phyloP scores from a whole-genome alignment of 441 rosid genomes.

The Raphanus hybrid region DNA sequence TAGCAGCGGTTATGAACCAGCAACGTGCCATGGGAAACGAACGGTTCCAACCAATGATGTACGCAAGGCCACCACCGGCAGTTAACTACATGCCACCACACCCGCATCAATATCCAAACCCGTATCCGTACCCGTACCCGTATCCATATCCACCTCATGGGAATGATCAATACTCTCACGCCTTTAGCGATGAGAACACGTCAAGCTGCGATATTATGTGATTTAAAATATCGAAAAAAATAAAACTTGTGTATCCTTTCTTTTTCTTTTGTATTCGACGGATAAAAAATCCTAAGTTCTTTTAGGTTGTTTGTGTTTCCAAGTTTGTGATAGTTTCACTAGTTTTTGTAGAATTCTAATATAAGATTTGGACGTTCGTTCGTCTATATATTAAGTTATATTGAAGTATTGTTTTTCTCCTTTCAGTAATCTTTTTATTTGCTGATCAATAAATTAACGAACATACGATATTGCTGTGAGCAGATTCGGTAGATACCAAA shows the following conservation, averaged over 20 bases:
- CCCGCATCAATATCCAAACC: slow-evolving; percentile 52
- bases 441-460: background rate
- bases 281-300: slow-evolving; percentile 40
- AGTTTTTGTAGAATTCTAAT: slow-evolving; percentile 25
- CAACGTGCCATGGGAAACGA: slow-evolving; percentile 78
- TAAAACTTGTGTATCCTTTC: slow-evolving; percentile 38
- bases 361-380: slow-evolving; percentile 6
- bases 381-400: slow-evolving; percentile 1
- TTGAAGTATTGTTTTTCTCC: background rate
- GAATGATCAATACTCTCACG: slow-evolving; percentile 59
- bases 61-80: slow-evolving; percentile 85
- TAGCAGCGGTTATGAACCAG: slow-evolving; percentile 86
- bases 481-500: slow-evolving; percentile 24
- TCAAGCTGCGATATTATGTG: slow-evolving; percentile 89
- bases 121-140: slow-evolving; percentile 41
- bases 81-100: slow-evolving; percentile 76
- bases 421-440: background rate
- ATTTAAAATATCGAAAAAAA: background rate
- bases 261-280: background rate
- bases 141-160: slow-evolving; percentile 46
- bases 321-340: slow-evolving; percentile 29
- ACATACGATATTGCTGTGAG: slow-evolving; percentile 3
- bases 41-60: slow-evolving; percentile 94
- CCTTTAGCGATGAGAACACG: slow-evolving; percentile 87
- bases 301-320: slow-evolving; percentile 32